Conservation (phyloP, 495 filamentous ascomycete species). For the Annulohypoxylon nitens region DNA sequence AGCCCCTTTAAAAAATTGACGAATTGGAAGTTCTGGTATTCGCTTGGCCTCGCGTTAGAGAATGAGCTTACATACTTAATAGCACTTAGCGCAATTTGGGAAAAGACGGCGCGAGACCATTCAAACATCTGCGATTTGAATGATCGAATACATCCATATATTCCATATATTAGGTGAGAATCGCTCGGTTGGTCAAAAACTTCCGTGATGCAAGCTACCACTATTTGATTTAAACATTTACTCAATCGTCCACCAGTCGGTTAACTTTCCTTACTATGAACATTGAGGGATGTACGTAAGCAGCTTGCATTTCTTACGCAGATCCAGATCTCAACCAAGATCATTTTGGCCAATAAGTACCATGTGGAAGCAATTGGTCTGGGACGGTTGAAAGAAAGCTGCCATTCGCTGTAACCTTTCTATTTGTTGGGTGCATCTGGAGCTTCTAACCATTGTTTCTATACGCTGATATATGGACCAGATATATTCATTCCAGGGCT, state of each 20-base stretch:
- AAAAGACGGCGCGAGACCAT: slow-evolving; percentile 4
- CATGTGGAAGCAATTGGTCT: slow-evolving; percentile 8
- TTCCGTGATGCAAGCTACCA: slow-evolving; percentile 7
- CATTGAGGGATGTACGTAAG: background rate
- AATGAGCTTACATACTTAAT: slow-evolving; percentile 5
- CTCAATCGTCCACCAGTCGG: slow-evolving; percentile 16
- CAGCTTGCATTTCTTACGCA: slow-evolving; percentile 31
- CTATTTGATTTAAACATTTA: slow-evolving; percentile 15
- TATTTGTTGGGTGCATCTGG: slow-evolving; percentile 5
- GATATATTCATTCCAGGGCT: slow-evolving; percentile 7
- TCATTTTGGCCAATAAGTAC: background rate
- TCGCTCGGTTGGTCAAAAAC: slow-evolving; percentile 27
- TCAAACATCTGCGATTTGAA: background rate
- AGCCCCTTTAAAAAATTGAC: slow-evolving; percentile 30
- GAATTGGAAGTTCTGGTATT: slow-evolving; percentile 15
- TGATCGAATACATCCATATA: slow-evolving; percentile 6
- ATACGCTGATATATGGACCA: slow-evolving; percentile 12
- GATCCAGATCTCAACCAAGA: slow-evolving; percentile 47
- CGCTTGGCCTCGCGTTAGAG: slow-evolving; percentile 7
- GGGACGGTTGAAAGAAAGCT: slow-evolving; percentile 1
- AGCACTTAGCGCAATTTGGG: slow-evolving; percentile 24
- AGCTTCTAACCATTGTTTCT: background rate
- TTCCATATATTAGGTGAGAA: background rate
- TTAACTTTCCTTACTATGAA: slow-evolving; percentile 31
- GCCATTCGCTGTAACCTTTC: background rate